Base-by-base conservation (phyloP, 2,329 filamentous ascomycete species). In the Hypoxylon sp. region DNA sequence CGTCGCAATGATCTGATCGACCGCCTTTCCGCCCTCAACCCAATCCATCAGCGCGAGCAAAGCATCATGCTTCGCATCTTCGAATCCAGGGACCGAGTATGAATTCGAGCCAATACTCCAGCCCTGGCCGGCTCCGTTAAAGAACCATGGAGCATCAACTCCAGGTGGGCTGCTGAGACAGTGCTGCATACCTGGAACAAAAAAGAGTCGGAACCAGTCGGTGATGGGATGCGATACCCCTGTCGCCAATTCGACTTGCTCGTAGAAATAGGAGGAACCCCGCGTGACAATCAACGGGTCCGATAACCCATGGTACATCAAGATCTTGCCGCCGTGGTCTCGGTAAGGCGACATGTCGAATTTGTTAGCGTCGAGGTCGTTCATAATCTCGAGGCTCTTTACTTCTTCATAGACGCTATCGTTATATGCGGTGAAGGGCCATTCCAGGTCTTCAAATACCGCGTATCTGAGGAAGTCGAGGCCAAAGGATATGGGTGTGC, bases 111-210 rank as follows among this genome's bases (percentile, higher is more conserved):
- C 83, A 1, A 72, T 44, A 1, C 21, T 73, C 70, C 65, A 56
- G 15, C 54, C 54, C 61, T 67, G 72, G 27, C 61, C 60, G 29
- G 54, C 70, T 17, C 70, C 58, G 47, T 70, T 65, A 31, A 74
- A 61, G 35, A 69, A 65, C 71, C 72, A 74, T 8, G 65, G 82
- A 77, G 50, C 82, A 79, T 51, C 69, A 11, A 61, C 62, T 0
- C 64, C 67, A 13, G 68, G 56, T 70, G 52, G 82, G 80, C 17
- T 70, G 4, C 80, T 81, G 3, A 55, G 62, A 68, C 85, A 87
- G 70, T 87, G 85, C 0, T 75, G 77, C 77, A 84, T 84, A 2
- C 85, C 85, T 10, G 79, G 81, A 62, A 87, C 80, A 37, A 80
- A 78, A 78, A 87, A 87, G 73, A 80, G 83, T 35, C 74, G 69